Percentiles rank a stretch among this genome's conserved stretches.
phyloP scores from a whole-genome alignment of 2,329 filamentous ascomycete genomes.

The Colletotrichum filicis region DNA sequence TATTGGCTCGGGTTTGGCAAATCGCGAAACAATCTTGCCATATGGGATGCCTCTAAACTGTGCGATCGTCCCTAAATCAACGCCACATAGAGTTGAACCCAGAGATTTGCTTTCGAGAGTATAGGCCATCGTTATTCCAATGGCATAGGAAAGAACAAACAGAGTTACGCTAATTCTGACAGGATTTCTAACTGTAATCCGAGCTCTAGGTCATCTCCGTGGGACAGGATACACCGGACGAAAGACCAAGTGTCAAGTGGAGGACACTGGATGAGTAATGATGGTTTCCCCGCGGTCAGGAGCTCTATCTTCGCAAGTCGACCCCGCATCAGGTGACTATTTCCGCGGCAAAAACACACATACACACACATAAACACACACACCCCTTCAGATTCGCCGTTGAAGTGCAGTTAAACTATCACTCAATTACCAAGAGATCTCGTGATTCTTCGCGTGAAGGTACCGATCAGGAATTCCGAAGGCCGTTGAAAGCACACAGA shows the following conservation, averaged over 20 bases:
- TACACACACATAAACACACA: not conserved
- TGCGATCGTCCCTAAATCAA: not conserved
- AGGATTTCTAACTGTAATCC: not conserved
- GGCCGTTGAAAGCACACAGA: not conserved
- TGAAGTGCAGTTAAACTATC: not conserved
- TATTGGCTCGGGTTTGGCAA: constrained; percentile 1
- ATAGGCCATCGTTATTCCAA: not conserved
- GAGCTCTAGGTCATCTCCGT: not conserved
- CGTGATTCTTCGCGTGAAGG: not conserved
- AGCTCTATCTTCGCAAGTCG: not conserved
- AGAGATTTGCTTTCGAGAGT: not conserved
- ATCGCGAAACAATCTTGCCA: constrained; percentile 16
- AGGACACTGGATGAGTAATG: not conserved
- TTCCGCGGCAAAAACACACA: not conserved
- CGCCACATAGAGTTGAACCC: constrained; percentile 9
- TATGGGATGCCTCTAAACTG: constrained; percentile 30
- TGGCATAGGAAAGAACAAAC: not conserved
- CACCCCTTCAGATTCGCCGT: not conserved
- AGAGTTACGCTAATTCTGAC: not conserved
- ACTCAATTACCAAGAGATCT: not conserved
- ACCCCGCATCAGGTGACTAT: not conserved
- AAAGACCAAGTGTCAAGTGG: not conserved
- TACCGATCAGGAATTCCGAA: not conserved
- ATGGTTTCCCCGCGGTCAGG: not conserved
- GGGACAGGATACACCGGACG: not conserved